These are phyloP conservation scores for Stagonosporopsis vannaccii DNA, from an alignment of 2,329 filamentous ascomycete species.

Conservation along the genomic window DNA sequence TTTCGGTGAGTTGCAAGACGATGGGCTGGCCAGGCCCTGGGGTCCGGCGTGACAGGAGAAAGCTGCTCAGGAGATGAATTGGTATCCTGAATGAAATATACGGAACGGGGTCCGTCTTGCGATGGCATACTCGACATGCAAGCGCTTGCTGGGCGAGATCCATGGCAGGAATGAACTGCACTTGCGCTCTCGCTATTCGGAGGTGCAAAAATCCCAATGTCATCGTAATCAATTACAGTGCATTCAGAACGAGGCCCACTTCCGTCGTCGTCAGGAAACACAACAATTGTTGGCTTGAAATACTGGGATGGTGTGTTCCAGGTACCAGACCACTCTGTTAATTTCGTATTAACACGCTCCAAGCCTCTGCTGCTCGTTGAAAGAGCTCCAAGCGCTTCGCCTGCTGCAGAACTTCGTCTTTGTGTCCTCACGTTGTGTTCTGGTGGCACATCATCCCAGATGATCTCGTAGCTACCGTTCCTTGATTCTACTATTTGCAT, in stretches of 20 bases:
- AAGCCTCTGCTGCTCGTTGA: slow-evolving; percentile 30
- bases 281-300: slow-evolving; percentile 37
- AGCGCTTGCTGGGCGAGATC: slow-evolving; percentile 33
- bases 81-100: background rate
- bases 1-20: slow-evolving; percentile 10
- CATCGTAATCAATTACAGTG: slow-evolving; percentile 31
- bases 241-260: slow-evolving; percentile 16
- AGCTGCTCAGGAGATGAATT: background rate
- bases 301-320: slow-evolving; percentile 22
- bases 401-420: slow-evolving; percentile 32
- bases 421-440: slow-evolving; percentile 14
- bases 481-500: slow-evolving; percentile 44
- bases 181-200: slow-evolving; percentile 44
- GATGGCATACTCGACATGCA: slow-evolving; percentile 23
- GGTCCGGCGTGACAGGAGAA: slow-evolving; percentile 14
- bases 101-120: slow-evolving; percentile 11
- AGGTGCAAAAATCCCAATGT: slow-evolving; percentile 30
- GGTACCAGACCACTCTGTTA: slow-evolving; percentile 39
- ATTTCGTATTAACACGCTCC: slow-evolving; percentile 41
- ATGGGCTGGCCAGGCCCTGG: slow-evolving; percentile 7
- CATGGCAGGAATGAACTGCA: slow-evolving; percentile 23
- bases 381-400: slow-evolving; percentile 24
- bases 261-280: slow-evolving; percentile 39
- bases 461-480: slow-evolving; percentile 36
- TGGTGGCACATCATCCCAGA: slow-evolving; percentile 41